Conservation (phyloP, 192 early-diverging fungal genomes). For the Coemansia sp. region DNA sequence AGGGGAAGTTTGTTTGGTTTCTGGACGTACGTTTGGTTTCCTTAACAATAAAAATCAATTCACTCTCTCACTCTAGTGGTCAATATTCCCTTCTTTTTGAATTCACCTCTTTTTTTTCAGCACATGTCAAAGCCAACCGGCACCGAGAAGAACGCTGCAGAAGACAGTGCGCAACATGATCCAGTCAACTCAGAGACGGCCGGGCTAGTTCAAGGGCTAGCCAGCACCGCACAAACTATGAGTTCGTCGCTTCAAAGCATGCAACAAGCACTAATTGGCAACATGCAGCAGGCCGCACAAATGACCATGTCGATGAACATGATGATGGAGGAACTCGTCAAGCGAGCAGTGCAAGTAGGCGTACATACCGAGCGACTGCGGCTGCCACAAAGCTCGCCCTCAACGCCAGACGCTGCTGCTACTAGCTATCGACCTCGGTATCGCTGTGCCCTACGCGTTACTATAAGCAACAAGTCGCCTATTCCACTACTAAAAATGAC, state of each 20-base stretch:
- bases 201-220: conserved; percentile 20
- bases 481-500: conserved; percentile 27
- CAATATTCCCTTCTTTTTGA: not conserved
- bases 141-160: not conserved
- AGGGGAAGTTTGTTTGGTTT: no score
- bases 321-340: conserved; percentile 56
- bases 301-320: conserved; percentile 53
- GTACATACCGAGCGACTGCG: conserved; percentile 27
- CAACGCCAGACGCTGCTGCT: not conserved
- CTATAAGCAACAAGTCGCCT: conserved; percentile 32
- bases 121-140: not conserved
- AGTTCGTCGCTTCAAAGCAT: conserved; percentile 45
- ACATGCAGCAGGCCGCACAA: conserved; percentile 51
- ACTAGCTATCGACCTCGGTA: not conserved
- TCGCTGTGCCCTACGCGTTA: conserved; percentile 12
- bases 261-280: conserved; percentile 41
- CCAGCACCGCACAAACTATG: conserved; percentile 36
- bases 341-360: conserved; percentile 32
- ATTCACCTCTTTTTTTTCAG: not conserved
- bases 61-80: no score
- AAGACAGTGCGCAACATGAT: not conserved
- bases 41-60: no score
- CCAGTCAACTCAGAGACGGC: not conserved
- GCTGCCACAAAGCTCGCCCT: not conserved
- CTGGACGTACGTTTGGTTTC: no score